Evolutionary conservation across 768 basidiomycete genomes (phyloP).

Genomic region (Kwoniella bestiolae): DNA sequence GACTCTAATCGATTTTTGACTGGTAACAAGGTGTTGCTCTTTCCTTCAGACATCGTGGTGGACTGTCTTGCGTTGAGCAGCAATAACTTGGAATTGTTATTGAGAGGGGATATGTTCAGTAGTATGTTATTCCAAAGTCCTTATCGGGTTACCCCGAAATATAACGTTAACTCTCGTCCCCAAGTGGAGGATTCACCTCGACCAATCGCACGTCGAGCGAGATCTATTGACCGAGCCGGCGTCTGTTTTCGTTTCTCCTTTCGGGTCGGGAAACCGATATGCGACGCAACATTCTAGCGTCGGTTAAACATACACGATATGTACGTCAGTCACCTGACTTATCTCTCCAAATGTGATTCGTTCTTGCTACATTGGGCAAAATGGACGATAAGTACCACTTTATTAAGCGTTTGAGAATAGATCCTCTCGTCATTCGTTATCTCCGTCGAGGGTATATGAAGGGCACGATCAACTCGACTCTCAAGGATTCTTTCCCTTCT

Average conservation of each 20-base stretch:
- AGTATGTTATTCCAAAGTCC: too few species aligned
- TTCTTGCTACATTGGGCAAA: too few species aligned
- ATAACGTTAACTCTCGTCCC: neutral
- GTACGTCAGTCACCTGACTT: neutral
- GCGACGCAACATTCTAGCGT: too few species aligned
- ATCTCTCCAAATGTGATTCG: too few species aligned
- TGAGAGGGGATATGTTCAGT: too few species aligned
- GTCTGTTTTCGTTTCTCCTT: neutral
- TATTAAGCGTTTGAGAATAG: too few species aligned
- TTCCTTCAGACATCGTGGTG: neutral
- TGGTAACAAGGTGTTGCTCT: slow-evolving; percentile 24
- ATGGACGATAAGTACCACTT: too few species aligned
- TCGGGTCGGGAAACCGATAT: too few species aligned
- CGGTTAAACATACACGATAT: neutral
- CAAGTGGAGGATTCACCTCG: too few species aligned
- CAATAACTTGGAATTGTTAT: neutral
- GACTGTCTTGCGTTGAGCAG: too few species aligned
- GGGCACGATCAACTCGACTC: neutral
- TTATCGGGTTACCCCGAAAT: neutral
- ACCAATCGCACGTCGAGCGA: neutral
- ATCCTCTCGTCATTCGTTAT: neutral
- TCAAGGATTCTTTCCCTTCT: neutral
- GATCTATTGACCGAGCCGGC: neutral
- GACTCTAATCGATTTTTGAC: slow-evolving; percentile 33
- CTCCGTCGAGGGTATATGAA: neutral